These are phyloP conservation scores for Arthrobotrys entomopaga DNA, from an alignment of 2,329 filamentous ascomycete genomes.

Conservation along the genomic window DNA sequence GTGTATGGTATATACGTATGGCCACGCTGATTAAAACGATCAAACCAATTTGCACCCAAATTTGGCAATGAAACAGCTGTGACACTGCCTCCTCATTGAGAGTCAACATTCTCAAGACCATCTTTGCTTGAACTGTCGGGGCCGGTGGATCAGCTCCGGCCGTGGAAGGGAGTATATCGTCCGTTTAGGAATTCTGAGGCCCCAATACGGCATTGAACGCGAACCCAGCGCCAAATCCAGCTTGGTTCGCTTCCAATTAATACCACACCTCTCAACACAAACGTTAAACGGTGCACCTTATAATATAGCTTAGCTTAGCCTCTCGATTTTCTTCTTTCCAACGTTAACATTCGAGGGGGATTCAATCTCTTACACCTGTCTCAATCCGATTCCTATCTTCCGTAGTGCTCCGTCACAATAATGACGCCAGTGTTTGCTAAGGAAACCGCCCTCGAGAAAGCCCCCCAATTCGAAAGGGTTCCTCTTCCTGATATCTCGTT, in stretches of 20 bases:
- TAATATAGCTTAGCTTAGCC: too few relatives aligned
- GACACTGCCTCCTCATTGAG: not conserved
- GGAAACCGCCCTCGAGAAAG: too few relatives aligned
- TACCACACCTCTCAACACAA: constrained; percentile 4
- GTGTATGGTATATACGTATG: too few relatives aligned
- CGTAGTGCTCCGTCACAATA: too few relatives aligned
- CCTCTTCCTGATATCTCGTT: too few relatives aligned
- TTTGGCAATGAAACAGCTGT: not conserved
- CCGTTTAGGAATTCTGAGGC: not conserved
- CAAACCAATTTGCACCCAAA: not conserved
- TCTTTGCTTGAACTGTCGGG: too few relatives aligned
- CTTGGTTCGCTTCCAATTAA: too few relatives aligned
- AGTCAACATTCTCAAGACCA: not conserved
- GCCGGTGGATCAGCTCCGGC: too few relatives aligned
- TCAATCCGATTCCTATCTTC: not conserved
- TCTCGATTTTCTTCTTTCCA: not conserved
- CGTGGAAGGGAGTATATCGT: not conserved
- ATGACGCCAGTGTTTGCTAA: too few relatives aligned
- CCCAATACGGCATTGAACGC: constrained; percentile 1
- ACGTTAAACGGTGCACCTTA: too few relatives aligned
- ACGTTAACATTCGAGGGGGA: too few relatives aligned
- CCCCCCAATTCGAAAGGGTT: too few relatives aligned
- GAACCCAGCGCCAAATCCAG: not conserved
- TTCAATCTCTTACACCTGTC: not conserved
- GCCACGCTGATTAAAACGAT: not conserved